These are phyloP conservation scores for Russula sp. DNA, from an alignment of 768 basidiomycete genomes.

Conservation along the genomic window DNA sequence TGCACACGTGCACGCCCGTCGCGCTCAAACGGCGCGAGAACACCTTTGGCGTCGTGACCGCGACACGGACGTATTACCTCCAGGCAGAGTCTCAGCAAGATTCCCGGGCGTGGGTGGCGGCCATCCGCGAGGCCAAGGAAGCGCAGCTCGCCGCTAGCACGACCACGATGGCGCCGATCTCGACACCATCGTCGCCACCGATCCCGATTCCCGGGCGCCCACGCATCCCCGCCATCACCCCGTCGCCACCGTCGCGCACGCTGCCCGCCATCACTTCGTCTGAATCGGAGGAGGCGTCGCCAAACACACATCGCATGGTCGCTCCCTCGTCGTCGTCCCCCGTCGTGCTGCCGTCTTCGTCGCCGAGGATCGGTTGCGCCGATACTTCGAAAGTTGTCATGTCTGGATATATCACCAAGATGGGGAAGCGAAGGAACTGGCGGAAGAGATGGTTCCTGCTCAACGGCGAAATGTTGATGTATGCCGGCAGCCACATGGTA, in stretches of 20 bases:
- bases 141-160: slow-evolving; percentile 43
- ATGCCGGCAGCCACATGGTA: slow-evolving; percentile 94
- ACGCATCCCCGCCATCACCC: slow-evolving; percentile 32
- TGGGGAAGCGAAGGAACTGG: slow-evolving; percentile 92
- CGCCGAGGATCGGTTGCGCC: slow-evolving; percentile 34
- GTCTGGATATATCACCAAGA: slow-evolving; percentile 93
- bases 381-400: slow-evolving; percentile 77
- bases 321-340: slow-evolving; percentile 29
- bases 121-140: slow-evolving; percentile 71
- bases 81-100: slow-evolving; percentile 69
- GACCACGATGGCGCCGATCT: not conserved
- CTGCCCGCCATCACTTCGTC: slow-evolving; percentile 57
- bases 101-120: slow-evolving; percentile 74
- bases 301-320: slow-evolving; percentile 24
- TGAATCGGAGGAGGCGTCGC: slow-evolving; percentile 68
- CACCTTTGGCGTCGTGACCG: slow-evolving; percentile 88
- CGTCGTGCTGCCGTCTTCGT: slow-evolving; percentile 34
- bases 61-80: slow-evolving; percentile 84
- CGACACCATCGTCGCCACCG: slow-evolving; percentile 33
- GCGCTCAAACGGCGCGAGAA: slow-evolving; percentile 83
- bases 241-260: slow-evolving; percentile 42
- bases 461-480: slow-evolving; percentile 80
- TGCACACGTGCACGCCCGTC: slow-evolving; percentile 86
- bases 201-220: slow-evolving; percentile 42
- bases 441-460: slow-evolving; percentile 95